Percentiles rank a stretch among this genome's conserved stretches.
Evolutionary conservation across 225 moss, liverwort and hornwort genomes (phyloP).

Genomic region (Marchantia polymorpha): DNA sequence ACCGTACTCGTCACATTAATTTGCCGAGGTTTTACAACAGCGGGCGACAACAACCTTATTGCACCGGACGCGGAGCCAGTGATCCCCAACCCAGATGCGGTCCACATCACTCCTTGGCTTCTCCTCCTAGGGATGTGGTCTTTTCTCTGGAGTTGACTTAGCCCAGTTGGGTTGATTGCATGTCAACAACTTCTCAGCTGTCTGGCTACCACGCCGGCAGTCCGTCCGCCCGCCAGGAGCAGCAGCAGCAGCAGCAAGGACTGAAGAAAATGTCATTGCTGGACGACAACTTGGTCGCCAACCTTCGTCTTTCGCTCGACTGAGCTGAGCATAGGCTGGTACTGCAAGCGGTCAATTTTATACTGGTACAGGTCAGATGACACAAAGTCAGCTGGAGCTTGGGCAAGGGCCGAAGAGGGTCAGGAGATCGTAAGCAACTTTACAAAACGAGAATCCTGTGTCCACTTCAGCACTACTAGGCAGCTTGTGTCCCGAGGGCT

Average conservation of each 20-base stretch:
- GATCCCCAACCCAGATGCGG: neutral
- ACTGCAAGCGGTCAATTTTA: neutral
- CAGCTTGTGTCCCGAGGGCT: neutral
- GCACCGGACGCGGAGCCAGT: neutral
- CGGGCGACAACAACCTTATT: neutral
- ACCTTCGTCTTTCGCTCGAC: neutral
- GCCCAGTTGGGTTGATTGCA: neutral
- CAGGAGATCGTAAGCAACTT: neutral
- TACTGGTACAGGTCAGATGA: neutral
- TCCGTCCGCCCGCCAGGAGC: neutral
- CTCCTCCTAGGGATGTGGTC: slow-evolving; percentile 4
- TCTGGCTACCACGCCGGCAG: too few species aligned
- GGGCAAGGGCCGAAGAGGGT: neutral
- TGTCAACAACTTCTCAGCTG: neutral
- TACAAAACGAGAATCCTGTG: neutral
- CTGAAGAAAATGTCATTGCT: neutral
- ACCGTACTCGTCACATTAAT: neutral
- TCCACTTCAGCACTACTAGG: neutral
- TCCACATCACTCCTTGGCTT: neutral
- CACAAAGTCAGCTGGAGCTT: neutral
- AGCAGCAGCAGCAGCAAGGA: neutral
- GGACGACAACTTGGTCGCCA: neutral
- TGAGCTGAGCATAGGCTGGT: neutral
- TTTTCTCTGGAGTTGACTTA: slow-evolving; percentile 3
- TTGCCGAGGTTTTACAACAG: neutral